Evolutionary conservation across 2,329 filamentous ascomycete species (phyloP).

Genomic region (Colletotrichum magnum): DNA sequence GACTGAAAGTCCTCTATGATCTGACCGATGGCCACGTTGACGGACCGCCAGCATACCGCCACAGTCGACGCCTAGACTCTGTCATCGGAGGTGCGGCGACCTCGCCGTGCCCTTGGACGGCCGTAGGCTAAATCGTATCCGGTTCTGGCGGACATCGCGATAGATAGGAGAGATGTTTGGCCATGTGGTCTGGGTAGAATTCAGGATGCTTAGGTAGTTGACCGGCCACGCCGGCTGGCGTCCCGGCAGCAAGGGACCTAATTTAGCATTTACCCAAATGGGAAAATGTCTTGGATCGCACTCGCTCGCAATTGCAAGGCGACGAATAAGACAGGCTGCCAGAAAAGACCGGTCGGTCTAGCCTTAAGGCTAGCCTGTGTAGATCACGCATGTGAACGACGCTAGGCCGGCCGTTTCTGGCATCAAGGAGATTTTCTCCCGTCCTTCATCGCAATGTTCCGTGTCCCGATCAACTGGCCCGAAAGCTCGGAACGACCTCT

Average conservation of each 20-base stretch:
- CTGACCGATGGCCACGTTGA: not conserved
- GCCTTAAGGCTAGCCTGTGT: not conserved
- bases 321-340: constrained; percentile 1
- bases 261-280: not conserved
- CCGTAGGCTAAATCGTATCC: constrained; percentile 20
- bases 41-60: not conserved
- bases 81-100: not conserved
- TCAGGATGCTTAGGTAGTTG: not conserved
- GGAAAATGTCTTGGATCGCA: not conserved
- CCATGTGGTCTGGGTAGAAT: constrained; percentile 18
- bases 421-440: constrained; percentile 4
- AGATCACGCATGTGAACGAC: constrained; percentile 9
- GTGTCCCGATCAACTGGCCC: constrained; percentile 2
- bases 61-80: not conserved
- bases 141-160: not conserved
- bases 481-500: not conserved
- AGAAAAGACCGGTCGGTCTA: not conserved
- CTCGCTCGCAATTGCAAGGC: constrained; percentile 8
- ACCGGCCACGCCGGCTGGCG: constrained; percentile 20
- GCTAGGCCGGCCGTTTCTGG: not conserved
- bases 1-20: not conserved
- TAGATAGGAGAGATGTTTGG: not conserved
- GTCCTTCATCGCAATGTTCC: not conserved
- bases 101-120: constrained; percentile 9
- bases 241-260: constrained; percentile 26